phyloP scores from a whole-genome alignment of 2,329 filamentous ascomycete species.

The Penicillium sp. region DNA sequence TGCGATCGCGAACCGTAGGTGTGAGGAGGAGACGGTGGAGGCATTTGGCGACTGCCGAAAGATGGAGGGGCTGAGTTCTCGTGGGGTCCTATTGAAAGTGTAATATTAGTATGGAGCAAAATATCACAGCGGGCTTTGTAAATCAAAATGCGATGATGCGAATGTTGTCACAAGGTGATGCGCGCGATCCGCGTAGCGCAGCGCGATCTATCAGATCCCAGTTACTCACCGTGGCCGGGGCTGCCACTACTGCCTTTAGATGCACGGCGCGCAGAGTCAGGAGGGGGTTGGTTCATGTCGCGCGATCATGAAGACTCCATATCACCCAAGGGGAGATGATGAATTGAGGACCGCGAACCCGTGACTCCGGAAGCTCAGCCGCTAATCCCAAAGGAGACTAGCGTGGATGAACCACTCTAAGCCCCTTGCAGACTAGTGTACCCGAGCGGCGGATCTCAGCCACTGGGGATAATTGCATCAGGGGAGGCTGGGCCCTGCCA shows the following conservation, averaged over 20 bases:
- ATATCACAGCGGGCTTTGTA: background rate
- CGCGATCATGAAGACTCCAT: slow-evolving; percentile 15
- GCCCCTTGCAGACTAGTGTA: slow-evolving; percentile 32
- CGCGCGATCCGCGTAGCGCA: slow-evolving; percentile 3
- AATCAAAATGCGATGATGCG: background rate
- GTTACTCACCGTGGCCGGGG: slow-evolving; percentile 38
- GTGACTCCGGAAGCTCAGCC: slow-evolving; percentile 34
- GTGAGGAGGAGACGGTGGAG: slow-evolving; percentile 52
- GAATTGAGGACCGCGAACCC: slow-evolving; percentile 30
- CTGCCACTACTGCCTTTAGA: slow-evolving; percentile 39
- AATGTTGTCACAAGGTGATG: slow-evolving; percentile 7
- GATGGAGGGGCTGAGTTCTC: slow-evolving; percentile 34
- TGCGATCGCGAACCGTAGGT: slow-evolving; percentile 44
- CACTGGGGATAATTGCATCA: slow-evolving; percentile 20
- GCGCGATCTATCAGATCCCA: slow-evolving; percentile 12
- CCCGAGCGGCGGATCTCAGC: slow-evolving; percentile 33
- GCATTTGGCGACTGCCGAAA: slow-evolving; percentile 47
- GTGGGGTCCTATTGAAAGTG: slow-evolving; percentile 23
- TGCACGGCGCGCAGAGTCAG: slow-evolving; percentile 34
- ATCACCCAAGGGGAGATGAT: slow-evolving; percentile 17
- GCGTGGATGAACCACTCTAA: slow-evolving; percentile 18
- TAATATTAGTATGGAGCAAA: slow-evolving; percentile 3
- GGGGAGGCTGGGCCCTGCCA: slow-evolving; percentile 2
- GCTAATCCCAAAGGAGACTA: slow-evolving; percentile 31
- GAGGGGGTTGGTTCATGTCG: slow-evolving; percentile 38